phyloP scores from a whole-genome alignment of 345 rosid genomes.

The Populus euphratica region DNA sequence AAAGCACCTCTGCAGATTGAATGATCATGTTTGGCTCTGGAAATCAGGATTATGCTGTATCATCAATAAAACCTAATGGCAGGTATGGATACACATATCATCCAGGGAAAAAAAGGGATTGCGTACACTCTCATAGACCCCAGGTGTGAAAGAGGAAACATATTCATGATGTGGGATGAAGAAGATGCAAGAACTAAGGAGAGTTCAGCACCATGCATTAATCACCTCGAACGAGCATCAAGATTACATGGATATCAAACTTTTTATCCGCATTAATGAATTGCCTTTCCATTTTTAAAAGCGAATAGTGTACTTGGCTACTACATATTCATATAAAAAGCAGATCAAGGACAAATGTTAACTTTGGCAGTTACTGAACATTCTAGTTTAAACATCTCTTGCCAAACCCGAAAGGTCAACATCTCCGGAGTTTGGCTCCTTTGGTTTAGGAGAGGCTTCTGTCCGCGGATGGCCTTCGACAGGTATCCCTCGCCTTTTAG shows the following conservation, averaged over 20 bases:
- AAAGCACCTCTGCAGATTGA: background rate
- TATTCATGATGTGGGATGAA: no score
- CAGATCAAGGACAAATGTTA: background rate
- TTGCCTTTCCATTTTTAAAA: background rate
- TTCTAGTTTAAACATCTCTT: constrained; percentile 49
- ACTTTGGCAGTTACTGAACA: background rate
- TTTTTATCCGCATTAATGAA: background rate
- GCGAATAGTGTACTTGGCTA: background rate
- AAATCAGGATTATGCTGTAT: no score
- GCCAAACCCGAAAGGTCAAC: constrained; percentile 60
- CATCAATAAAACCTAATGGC: no score
- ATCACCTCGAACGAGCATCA: no score
- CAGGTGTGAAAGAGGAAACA: background rate
- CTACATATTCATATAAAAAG: no score
- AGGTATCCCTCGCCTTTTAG: constrained; percentile 44
- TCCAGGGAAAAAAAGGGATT: no score
- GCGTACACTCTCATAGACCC: no score
- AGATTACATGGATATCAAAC: background rate
- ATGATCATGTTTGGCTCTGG: background rate
- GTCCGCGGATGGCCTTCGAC: constrained; percentile 38
- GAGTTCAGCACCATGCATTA: no score
- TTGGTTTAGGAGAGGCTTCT: constrained; percentile 31
- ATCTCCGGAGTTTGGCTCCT: constrained; percentile 28
- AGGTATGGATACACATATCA: no score
- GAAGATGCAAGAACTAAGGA: no score